A percentile compares a stretch with the other conserved stretches of the same genome.
These are phyloP conservation scores for Tubosaeta brunneosetosa DNA, from an alignment of 768 basidiomycete species.

Conservation along the genomic window DNA sequence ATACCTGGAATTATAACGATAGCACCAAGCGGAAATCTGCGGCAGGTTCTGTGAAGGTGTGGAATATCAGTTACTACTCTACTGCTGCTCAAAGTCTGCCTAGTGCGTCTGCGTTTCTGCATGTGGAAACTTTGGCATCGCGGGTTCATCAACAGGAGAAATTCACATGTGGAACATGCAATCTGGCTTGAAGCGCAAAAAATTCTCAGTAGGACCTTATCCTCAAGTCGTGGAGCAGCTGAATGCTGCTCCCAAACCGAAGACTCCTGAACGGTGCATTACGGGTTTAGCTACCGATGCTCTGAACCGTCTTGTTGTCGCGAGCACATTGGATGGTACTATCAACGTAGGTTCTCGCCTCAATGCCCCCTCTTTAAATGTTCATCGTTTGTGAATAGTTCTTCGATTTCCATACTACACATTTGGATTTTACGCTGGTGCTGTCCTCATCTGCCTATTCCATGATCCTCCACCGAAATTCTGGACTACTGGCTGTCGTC, in stretches of 20 bases:
- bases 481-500: conserved; percentile 71
- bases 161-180: conserved; percentile 98
- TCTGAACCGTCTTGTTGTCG: conserved; percentile 76
- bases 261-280: conserved; percentile 50
- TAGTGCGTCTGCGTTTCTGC: conserved; percentile 86
- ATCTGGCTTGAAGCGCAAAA: conserved; percentile 79
- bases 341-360: conserved; percentile 60
- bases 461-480: conserved; percentile 77
- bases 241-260: conserved; percentile 36
- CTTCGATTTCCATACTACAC: conserved; percentile 91
- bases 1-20: conserved; percentile 58
- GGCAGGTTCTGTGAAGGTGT: conserved; percentile 70
- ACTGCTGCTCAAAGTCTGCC: neutral
- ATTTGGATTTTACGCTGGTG: conserved; percentile 60
- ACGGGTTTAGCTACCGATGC: conserved; percentile 85
- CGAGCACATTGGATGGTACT: conserved; percentile 83
- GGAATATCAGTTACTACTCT: neutral
- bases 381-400: conserved; percentile 50
- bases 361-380: neutral
- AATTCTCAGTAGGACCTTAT: conserved; percentile 63
- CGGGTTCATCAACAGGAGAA: conserved; percentile 71
- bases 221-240: conserved; percentile 49
- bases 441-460: conserved; percentile 68
- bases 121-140: conserved; percentile 94
- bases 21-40: conserved; percentile 42